Conservation (phyloP, 257 asterid genomes). For the Solanum pinnatisectum region DNA sequence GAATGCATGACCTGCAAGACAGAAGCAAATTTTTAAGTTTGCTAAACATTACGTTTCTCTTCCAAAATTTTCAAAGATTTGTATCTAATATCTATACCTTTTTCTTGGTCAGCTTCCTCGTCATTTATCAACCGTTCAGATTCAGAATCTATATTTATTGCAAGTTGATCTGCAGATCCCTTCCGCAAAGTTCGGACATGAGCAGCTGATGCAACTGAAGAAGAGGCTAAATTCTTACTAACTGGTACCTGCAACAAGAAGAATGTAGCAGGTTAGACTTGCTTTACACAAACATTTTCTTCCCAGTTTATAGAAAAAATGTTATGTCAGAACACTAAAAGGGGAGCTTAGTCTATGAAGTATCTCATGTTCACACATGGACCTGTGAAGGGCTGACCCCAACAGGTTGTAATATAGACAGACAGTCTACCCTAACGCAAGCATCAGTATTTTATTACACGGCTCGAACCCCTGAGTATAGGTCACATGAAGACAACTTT, state of each 20-base stretch:
- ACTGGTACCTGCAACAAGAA: constrained; percentile 48
- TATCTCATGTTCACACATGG: background rate
- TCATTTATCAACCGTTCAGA: constrained; percentile 51
- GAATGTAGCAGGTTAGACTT: background rate
- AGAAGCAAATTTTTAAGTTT: background rate
- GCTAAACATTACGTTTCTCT: background rate
- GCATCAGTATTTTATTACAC: background rate
- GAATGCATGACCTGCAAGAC: constrained; percentile 68
- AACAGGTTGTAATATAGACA: background rate
- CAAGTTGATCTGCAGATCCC: constrained; percentile 88
- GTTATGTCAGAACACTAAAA: background rate
- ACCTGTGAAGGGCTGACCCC: background rate
- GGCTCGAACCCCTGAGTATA: background rate
- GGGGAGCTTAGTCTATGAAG: background rate
- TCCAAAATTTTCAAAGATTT: background rate
- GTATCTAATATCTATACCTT: constrained; percentile 39
- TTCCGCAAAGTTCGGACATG: constrained; percentile 74
- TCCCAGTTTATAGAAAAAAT: background rate
- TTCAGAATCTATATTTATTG: constrained; percentile 72
- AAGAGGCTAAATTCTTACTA: constrained; percentile 38
- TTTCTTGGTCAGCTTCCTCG: constrained; percentile 64
- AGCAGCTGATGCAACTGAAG: constrained; percentile 65
- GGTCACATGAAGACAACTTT: background rate
- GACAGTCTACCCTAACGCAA: background rate
- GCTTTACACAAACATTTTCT: background rate